Evolutionary conservation across 352 stramenopile genomes (phyloP).

Genomic region (Saprolegnia diclina): DNA sequence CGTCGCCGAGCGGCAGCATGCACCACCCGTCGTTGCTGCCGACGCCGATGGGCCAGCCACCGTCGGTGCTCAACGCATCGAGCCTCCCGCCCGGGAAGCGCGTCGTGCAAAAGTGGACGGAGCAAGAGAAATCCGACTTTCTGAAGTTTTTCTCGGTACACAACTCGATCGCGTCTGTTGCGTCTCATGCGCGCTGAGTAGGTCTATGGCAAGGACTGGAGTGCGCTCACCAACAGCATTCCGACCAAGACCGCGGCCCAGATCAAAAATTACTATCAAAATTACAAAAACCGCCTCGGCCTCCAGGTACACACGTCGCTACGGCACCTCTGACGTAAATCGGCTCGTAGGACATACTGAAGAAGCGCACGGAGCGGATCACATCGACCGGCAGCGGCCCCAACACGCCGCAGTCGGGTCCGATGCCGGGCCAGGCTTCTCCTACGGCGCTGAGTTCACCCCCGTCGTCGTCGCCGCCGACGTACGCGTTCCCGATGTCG

Average conservation of each 20-base stretch:
- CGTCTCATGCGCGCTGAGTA: conserved; percentile 22
- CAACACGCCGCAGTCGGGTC: conserved; percentile 18
- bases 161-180: conserved; percentile 14
- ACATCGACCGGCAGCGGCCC: conserved; percentile 10
- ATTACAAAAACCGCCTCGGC: conserved; percentile 89
- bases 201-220: conserved; percentile 86
- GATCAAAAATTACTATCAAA: conserved; percentile 93
- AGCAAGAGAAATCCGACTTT: conserved; percentile 83
- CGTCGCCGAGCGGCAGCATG: not conserved
- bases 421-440: not conserved
- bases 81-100: conserved; percentile 46
- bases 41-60: conserved; percentile 1
- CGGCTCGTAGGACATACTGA: conserved; percentile 54
- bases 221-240: conserved; percentile 79
- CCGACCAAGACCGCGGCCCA: conserved; percentile 84
- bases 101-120: conserved; percentile 88
- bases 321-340: not conserved
- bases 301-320: conserved; percentile 38
- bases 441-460: not conserved
- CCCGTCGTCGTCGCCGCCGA: not conserved
- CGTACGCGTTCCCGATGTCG: conserved; percentile 15
- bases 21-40: conserved; percentile 1
- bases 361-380: conserved; percentile 56
- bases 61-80: conserved; percentile 4
- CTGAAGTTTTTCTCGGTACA: conserved; percentile 82